Evolutionary conservation across 441 rosid genomes (phyloP), one percentile per base, ranked within the genome.

Genomic region (Croton laevigatus): DNA sequence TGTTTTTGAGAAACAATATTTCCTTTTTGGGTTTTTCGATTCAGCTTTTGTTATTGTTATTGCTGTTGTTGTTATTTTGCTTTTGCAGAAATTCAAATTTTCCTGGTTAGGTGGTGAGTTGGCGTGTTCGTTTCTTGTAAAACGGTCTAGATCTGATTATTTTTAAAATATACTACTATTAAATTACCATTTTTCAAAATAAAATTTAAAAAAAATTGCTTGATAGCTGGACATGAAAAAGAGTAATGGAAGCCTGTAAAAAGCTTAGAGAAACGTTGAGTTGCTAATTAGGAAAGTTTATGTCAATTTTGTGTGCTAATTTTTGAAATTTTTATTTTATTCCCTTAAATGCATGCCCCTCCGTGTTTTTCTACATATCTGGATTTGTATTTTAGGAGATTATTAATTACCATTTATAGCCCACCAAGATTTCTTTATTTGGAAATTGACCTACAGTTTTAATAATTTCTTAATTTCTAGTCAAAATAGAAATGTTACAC

Each of bases 101-200:
- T 59, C 13, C 32, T 44, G 51, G 73, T 68, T 74, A 37, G 77
- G 69, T 40, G 70, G 63, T 60, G 70, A 53, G 62, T 49, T 63
- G 48, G 38, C 44, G 69, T 9, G 52, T 53, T 27, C 75, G 72
- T 81, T 71, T 71, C 76, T 75, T 65, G 52, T 23, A 20, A 37
- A 73, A 73, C 76, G 71, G 71, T 57, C 69, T 71, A 67, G 78
- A 79, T 82, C 83, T 70, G 78, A 65, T 8, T 16, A 22, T 5
- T 1, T 49, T n/a, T 20, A 40, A 4, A 2, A 40, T 19, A 62
- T 11, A 40, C 22, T 40, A 8, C 0, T 10, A 37, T 36, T 20
- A 5, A 0, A 48, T 23, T 36, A 11, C 0, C 12, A 13, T 16
- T 17, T 38, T 13, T 16, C 19, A 40, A 69, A 71, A 49, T 27